Evolutionary conservation across 805 yeast species (phyloP), one percentile per base, ranked within the genome.

Genomic region (Kluyveromyces aestuarii): DNA sequence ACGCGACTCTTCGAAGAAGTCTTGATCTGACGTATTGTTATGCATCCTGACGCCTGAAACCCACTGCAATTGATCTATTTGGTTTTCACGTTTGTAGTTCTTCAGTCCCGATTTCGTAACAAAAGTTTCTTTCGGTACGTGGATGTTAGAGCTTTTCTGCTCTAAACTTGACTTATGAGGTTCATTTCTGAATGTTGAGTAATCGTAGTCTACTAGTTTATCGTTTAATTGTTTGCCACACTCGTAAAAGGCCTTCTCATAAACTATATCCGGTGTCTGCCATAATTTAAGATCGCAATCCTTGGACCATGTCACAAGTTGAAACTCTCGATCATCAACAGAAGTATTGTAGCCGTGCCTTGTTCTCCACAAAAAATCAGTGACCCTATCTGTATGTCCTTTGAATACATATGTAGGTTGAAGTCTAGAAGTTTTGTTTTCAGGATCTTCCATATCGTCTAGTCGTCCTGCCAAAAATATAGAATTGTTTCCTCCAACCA

Each of bases 281-380:
- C 97, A 91, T 44, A 90, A 67, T 51, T 90, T 73, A 50, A 93
- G 69, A 60, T 87, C 95, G 55, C 82, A 79, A 61, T 93, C 98
- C 46, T 86, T 81, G 1, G 95, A 83, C 97, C 98, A 91, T 0
- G 98, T 87, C 1, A 93, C 91, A 45, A 93, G 65, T 63, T 93
- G 98, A 60, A 79, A 93, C 50, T 90, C 96, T 48, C 91, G 72
- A 68, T 87, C 88, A 55, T 81, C 82, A 13, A 76, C 57, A 0
- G 59, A 63, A 1, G 72, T 62, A 41, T 71, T 70, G 3, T 71
- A 63, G 1, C 74, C 63, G 49, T 80, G 77, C 37, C 88, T 72
- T 8, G 79, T 70, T 54, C 98, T 72, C 96, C 96, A 91, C 1
- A 89, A 69, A 59, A 91, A 89, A 60, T 93, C 98, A 38, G 82